Evolutionary conservation across 768 basidiomycete genomes (phyloP), one percentile per base, ranked within the genome.

Genomic region (Trametes punicea): DNA sequence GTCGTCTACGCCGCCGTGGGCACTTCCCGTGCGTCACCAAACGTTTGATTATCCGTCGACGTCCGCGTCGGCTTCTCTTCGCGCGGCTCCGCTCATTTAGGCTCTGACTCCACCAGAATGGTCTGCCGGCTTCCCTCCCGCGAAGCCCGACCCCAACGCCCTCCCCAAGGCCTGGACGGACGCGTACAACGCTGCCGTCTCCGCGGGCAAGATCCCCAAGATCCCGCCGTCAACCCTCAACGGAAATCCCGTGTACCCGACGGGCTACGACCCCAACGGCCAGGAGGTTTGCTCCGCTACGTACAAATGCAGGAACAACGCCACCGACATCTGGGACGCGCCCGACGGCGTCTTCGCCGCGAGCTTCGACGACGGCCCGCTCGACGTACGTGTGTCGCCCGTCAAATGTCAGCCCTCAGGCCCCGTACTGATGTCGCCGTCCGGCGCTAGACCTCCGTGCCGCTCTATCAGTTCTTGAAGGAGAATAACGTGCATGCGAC

Each of bases 351-450:
- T 77, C 49, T 72, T 90, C 48, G 88, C 75, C 2, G 73, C 82
- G 51, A 77, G 82, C 45, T 93, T 93, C 65, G 92, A 94, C 65
- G 92, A 93, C 65, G 93, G 93, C 0, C 92, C 92, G 0, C 73
- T 78, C 15, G 72, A 75, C 1, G 78, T 80, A 60, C 27, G 73
- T 36, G 34, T 50, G 13, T 29, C n/a, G 18, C 13, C 44, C 20
- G 30, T 36, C 45, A 51, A 15, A 6, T 21, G 23, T 52, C 9
- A 45, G 81, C 79, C 55, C 71, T 9, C 18, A n/a, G 78, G 79
- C 15, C 63, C 65, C 1, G 57, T 57, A 11, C 44, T 36, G 23
- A 34, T 11, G 13, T 16, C 33, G 20, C 36, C 27, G 36, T 18
- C 26, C 25, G 2, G 36, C 31, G n/a, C 46, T n/a, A 74, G 70